Percentiles rank a stretch among this genome's conserved stretches.
Evolutionary conservation across 192 early-diverging fungal species (phyloP).

Genomic region (Geranomyces variabilis): DNA sequence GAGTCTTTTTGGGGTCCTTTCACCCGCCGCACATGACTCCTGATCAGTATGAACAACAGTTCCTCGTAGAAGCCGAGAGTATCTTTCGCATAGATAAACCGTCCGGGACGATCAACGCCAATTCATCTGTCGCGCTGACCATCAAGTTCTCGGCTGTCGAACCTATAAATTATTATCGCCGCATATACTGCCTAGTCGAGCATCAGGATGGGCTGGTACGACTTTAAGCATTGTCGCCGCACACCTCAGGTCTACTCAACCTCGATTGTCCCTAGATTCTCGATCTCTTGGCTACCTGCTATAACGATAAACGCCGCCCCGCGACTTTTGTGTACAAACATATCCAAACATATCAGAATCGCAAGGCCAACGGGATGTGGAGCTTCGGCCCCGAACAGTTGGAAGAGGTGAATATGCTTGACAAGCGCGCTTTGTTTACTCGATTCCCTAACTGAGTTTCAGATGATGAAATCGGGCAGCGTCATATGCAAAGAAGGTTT

Average conservation of each 20-base stretch:
- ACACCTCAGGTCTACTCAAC: too few species aligned
- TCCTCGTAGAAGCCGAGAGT: constrained; percentile 48
- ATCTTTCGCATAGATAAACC: constrained; percentile 59
- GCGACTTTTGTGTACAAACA: constrained; percentile 52
- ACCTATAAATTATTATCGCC: constrained; percentile 60
- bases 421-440: neutral
- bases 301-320: constrained; percentile 59
- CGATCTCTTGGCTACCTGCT: constrained; percentile 60
- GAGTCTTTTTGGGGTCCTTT: neutral
- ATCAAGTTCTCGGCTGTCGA: constrained; percentile 56
- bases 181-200: constrained; percentile 62
- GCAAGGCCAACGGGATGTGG: constrained; percentile 56
- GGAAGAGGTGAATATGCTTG: constrained; percentile 51
- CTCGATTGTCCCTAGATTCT: constrained; percentile 35
- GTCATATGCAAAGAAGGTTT: constrained; percentile 43
- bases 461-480: constrained; percentile 51
- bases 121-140: constrained; percentile 56
- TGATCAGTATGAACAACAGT: constrained; percentile 26
- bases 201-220: constrained; percentile 56
- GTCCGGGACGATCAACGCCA: constrained; percentile 50
- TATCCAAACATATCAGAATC: constrained; percentile 47
- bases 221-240: too few species aligned
- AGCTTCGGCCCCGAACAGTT: constrained; percentile 60
- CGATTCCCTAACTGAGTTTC: neutral
- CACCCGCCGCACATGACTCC: neutral